Evolutionary conservation across 2,329 filamentous ascomycete genomes (phyloP).

Genomic region (Sporothrix pallida): DNA sequence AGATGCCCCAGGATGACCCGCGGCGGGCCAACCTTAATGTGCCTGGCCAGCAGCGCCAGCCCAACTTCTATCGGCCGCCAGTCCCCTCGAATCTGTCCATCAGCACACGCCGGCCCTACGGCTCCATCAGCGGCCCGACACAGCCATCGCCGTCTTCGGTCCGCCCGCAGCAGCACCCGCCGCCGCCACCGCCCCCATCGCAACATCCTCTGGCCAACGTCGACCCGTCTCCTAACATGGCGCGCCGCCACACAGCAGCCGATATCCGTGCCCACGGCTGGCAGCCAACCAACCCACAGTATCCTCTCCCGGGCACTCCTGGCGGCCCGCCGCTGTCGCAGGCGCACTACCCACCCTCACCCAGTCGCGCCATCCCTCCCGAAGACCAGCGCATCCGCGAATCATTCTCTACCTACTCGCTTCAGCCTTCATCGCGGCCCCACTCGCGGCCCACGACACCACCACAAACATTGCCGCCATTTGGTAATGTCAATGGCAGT

Average conservation of each 20-base stretch:
- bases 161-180: constrained; percentile 68
- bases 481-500: constrained; percentile 49
- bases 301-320: constrained; percentile 68
- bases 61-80: constrained; percentile 74
- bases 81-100: constrained; percentile 82
- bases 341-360: constrained; percentile 61
- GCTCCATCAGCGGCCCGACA: constrained; percentile 77
- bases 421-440: constrained; percentile 53
- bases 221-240: constrained; percentile 70
- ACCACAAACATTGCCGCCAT: constrained; percentile 57
- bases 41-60: constrained; percentile 58
- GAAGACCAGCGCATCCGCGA: constrained; percentile 64
- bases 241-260: constrained; percentile 88
- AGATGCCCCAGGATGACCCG: constrained; percentile 83
- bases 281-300: constrained; percentile 67
- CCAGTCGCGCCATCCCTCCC: constrained; percentile 51
- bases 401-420: constrained; percentile 61
- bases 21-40: constrained; percentile 72
- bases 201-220: constrained; percentile 56
- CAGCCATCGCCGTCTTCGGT: constrained; percentile 77
- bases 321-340: constrained; percentile 51
- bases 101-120: constrained; percentile 78
- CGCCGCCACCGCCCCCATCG: constrained; percentile 52
- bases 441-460: constrained; percentile 62
- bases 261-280: constrained; percentile 91